phyloP scores from a whole-genome alignment of 108 stramenopile species.

The Conticribra weissflogii region DNA sequence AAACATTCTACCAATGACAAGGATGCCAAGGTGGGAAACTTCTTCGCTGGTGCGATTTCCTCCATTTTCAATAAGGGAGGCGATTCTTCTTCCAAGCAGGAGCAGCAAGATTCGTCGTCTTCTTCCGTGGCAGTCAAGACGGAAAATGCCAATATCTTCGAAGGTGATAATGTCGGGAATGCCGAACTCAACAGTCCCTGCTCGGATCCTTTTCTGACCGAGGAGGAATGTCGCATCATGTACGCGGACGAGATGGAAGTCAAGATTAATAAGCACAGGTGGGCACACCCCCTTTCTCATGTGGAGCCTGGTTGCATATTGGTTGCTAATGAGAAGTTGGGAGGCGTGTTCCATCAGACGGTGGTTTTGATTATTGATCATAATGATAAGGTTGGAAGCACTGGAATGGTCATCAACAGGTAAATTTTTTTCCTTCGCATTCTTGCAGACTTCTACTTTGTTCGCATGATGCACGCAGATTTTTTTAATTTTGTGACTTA shows the following conservation, averaged over 20 bases:
- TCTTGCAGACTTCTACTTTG: too few species aligned
- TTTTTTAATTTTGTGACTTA: background rate
- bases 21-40: slow-evolving; percentile 66
- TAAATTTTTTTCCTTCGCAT: slow-evolving; percentile 38
- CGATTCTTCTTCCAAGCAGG: slow-evolving; percentile 22
- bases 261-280: slow-evolving; percentile 74
- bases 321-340: slow-evolving; percentile 87
- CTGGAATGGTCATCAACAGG: slow-evolving; percentile 90
- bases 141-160: slow-evolving; percentile 52
- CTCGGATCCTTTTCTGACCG: slow-evolving; percentile 78
- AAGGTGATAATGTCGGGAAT: slow-evolving; percentile 70
- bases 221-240: slow-evolving; percentile 75
- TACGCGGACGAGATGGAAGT: slow-evolving; percentile 57
- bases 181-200: slow-evolving; percentile 46
- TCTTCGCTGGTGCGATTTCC: slow-evolving; percentile 76
- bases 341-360: slow-evolving; percentile 90
- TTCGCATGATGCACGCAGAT: too few species aligned
- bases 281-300: slow-evolving; percentile 83
- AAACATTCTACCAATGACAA: too few species aligned
- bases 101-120: slow-evolving; percentile 12
- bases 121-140: slow-evolving; percentile 13
- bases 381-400: slow-evolving; percentile 71
- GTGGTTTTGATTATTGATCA: slow-evolving; percentile 89
- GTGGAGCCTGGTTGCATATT: slow-evolving; percentile 87
- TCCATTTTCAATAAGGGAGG: slow-evolving; percentile 65